Evolutionary conservation across 192 early-diverging fungal genomes (phyloP), one percentile per base, ranked within the genome.

Genomic region (Dimargaris verticillata): DNA sequence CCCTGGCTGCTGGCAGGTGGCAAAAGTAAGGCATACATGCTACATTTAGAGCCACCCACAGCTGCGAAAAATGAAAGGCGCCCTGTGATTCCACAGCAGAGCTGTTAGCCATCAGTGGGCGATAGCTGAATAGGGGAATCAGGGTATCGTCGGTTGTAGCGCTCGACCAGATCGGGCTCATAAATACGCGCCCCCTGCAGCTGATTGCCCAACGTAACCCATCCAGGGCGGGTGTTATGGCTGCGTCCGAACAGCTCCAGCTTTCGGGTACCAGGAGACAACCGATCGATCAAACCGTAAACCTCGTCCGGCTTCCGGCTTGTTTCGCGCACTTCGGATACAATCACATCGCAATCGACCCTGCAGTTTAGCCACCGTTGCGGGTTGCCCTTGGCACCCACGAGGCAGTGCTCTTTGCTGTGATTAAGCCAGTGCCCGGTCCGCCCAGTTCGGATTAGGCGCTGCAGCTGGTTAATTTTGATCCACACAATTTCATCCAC

Each of bases 381-480:
- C 25, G 67, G 63, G 29, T 63, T 63, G 20, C 81, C 79, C 61
- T 82, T 82, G 46, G 76, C 65, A 3, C 78, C 81, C 13, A 83
- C 68, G 38, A 83, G 62, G 54, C 79, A 83, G 62, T 83, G 81
- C 63, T 83, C 81, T 62, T 83, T 83, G 57, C 73, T 73, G 51
- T 83, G 81, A 60, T 83, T 83, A 25, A 83, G 49, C 81, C 81
- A 83, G 62, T 83, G 81, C 29, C 81, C 81, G 52, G 81, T 83
- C 28, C 81, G 64, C 0, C 81, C 79, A 0, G 79, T 83, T 14
- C 81, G 63, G 55, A 83, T 81, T 38, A 81, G 68, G 13, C 73
- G 63, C 44, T 81, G 80, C 18, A 82, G 62, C 70, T 83, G 81
- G 66, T 83, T 82, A 2, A 65, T 80, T 55, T 83, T 83, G 54